Base-by-base conservation (phyloP, 164 flowering plant species). In the Chimonanthus praecox region DNA sequence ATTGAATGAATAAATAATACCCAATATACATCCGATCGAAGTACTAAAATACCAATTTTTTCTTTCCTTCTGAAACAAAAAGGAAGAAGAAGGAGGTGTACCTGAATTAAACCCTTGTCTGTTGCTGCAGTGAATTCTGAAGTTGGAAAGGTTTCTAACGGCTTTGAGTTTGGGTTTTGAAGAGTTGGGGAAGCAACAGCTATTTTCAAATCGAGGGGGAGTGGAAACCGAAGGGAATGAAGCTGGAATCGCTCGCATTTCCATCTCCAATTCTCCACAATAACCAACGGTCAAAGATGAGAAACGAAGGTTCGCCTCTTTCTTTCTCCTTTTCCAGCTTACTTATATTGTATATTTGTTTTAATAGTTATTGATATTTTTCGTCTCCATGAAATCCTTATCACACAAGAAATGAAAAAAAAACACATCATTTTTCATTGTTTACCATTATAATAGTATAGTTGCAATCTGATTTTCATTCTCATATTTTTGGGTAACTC, bases 101-200 rank as follows among this genome's bases (percentile, higher is more conserved):
- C 70, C 70, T 68, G 70, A 68, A n/a, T 47, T 54, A 68, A 49
- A 18, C 48, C 70, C 70, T 47, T 47, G 70, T 2, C 54, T n/a
- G 70, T 18, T 68, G 43, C 54, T 47, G 54, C 58, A 20, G 6
- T 6, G 18, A 6, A 47, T 10, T 68, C 10, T n/a, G 18, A 49
- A 7, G 54, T 33, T 68, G 33, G 51, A 49, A 68, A 68, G 7
- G n/a, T 54, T 20, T 48, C 54, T 68, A 9, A 7, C 8, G 70
- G 54, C n/a, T 47, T 68, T 47, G 54, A 6, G 5, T 5, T 47
- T 68, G 4, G n/a, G 54, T 15, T 6, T 47, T 5, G n/a, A 47
- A 66, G 69, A 66, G 45, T 1, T 16, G 43, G 49, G 49, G 47
- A 54, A 16, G 51, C 68, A 46, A 66, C 68, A 54, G 70, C 70